These are phyloP conservation scores for Umbelopsis vinacea DNA, from an alignment of 192 early-diverging fungal genomes.

Conservation along the genomic window DNA sequence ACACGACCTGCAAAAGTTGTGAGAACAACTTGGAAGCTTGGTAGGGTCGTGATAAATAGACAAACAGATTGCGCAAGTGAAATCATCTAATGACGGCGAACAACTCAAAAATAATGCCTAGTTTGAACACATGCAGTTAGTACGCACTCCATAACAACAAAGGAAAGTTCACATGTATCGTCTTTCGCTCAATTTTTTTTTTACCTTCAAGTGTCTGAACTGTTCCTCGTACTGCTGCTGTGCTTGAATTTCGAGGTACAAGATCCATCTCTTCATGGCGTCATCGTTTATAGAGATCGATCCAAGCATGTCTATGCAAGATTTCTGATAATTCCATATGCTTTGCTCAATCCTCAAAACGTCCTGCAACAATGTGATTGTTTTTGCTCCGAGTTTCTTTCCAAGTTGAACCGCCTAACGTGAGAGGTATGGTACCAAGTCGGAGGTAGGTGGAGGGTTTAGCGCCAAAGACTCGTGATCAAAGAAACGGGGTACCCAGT, in stretches of 20 bases:
- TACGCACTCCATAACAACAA: not conserved
- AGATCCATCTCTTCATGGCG: conserved; percentile 13
- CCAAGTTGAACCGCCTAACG: not conserved
- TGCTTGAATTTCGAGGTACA: conserved; percentile 23
- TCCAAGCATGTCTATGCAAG: not conserved
- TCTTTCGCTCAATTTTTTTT: not conserved
- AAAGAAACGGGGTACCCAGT: not conserved
- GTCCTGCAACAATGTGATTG: not conserved
- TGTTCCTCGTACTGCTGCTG: conserved; percentile 10
- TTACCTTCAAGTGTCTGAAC: not conserved
- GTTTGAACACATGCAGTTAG: not conserved
- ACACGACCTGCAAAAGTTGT: conserved; percentile 21
- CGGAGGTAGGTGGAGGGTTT: not conserved
- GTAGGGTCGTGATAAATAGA: conserved; percentile 25
- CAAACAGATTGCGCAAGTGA: conserved; percentile 26
- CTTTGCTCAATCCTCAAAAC: conserved; percentile 1
- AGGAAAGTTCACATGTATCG: not conserved
- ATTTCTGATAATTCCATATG: not conserved
- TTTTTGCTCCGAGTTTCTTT: not conserved
- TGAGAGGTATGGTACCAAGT: not conserved
- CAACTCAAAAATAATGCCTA: not conserved
- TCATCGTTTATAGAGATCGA: conserved; percentile 13
- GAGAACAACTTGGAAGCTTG: conserved; percentile 13
- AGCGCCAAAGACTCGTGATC: conserved; percentile 20
- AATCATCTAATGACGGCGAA: conserved; percentile 21